Conservation (phyloP, 345 rosid species). For the Rhodomyrtus tomentosa region DNA sequence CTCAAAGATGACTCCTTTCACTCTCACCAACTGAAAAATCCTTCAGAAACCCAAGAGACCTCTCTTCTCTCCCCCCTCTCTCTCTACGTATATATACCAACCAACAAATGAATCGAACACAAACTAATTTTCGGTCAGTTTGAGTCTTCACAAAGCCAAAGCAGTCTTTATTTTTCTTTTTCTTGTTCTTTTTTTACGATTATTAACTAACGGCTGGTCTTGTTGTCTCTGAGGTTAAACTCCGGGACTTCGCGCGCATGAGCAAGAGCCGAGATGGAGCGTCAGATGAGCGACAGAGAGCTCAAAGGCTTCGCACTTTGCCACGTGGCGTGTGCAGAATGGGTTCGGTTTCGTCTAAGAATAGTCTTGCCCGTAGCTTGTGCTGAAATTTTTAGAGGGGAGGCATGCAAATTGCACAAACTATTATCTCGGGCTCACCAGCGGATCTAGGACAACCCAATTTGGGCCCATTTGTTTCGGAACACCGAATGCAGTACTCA, state of each 20-base stretch:
- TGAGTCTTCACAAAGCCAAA: not conserved
- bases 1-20: not conserved
- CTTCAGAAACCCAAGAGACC: not conserved
- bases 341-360: not conserved
- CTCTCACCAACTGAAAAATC: not conserved
- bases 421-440: not conserved
- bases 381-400: not conserved
- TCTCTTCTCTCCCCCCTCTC: not conserved
- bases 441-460: not conserved
- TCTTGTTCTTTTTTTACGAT: not conserved
- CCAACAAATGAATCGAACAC: not conserved
- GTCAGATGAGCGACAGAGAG: not conserved
- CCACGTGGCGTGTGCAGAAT: not conserved
- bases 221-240: not conserved
- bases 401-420: not conserved
- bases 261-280: not conserved
- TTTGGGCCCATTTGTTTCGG: not conserved
- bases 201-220: not conserved
- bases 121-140: not conserved
- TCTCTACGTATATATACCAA: not conserved
- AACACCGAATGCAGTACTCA: not conserved
- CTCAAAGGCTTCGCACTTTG: not conserved
- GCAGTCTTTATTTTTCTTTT: not conserved
- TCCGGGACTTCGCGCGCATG: not conserved
- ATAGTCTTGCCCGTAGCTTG: not conserved